Base-by-base conservation (phyloP, 1,284 basidiomycete genomes). In the Serendipita sp. region DNA sequence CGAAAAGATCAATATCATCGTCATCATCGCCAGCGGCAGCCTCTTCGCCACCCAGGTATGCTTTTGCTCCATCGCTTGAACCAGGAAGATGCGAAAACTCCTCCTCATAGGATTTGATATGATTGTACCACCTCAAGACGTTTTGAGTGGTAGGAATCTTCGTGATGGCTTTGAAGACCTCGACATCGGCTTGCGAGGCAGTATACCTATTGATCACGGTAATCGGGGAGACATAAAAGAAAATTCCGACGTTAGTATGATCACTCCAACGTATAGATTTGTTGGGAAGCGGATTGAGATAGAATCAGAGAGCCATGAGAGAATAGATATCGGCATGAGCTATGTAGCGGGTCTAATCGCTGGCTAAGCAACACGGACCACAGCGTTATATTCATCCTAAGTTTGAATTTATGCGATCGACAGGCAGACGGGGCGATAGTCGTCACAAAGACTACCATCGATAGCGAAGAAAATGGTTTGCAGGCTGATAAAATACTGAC, bases 351-450 rank as follows among this genome's bases (percentile, higher is more conserved):
- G 90, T 94, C 91, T 95, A 78, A 77, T 88, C 92, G 87, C 89
- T 84, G 87, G 70, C 91, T 95, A 88, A 85, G 91, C 92, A 94
- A 94, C 92, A 93, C 91, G 91, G 91, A 94, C 91, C 91, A 93
- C 91, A 91, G 89, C 87, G 77, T 72, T 76, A 74, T 73, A 72
- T 77, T 91, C 90, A 93, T 93, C 90, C 82, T 72, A 68, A 69
- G 71, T 67, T 26, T 26, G 1, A 10, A n/a, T 22, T 58, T 58
- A 22, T 17, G 32, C 8, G 53, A 58, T 58, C 53, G 22, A 32
- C 53, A 26, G 15, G 15, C 22, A 58, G n/a, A 8, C 53, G 26
- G 8, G 30, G 10, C 63, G 61, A 60, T 60, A 45, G 62, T 29
- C 26, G n/a, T n/a, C 62, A 69, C 72, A 69, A 68, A 71, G 69